Conservation (phyloP, 2,329 filamentous ascomycete species). For the Mycosphaerella sp. region DNA sequence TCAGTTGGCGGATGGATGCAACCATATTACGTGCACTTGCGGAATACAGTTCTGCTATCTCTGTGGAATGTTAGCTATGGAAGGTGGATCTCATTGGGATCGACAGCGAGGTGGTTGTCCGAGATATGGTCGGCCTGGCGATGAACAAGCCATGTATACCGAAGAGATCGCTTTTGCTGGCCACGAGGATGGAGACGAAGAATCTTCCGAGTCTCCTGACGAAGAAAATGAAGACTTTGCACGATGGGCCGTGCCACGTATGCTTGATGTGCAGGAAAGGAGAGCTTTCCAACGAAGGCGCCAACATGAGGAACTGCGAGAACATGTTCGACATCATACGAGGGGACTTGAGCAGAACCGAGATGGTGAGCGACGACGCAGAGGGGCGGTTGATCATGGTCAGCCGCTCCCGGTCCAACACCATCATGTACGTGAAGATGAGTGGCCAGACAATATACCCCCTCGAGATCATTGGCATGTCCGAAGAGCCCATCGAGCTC, state of each 20-base stretch:
- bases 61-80: constrained; percentile 8
- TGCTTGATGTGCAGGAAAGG: constrained; percentile 8
- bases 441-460: background rate
- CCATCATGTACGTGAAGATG: background rate
- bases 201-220: constrained; percentile 4
- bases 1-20: constrained; percentile 17
- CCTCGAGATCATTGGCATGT: too few species aligned
- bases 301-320: constrained; percentile 2
- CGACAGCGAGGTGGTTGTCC: constrained; percentile 10
- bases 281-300: constrained; percentile 3
- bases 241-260: constrained; percentile 4
- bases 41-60: constrained; percentile 16
- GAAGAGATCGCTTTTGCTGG: constrained; percentile 9
- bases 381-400: constrained; percentile 5
- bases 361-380: background rate
- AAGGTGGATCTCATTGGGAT: constrained; percentile 10
- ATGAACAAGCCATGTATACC: constrained; percentile 5
- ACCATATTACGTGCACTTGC: constrained; percentile 19
- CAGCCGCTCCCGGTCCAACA: background rate
- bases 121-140: constrained; percentile 13
- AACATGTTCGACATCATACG: background rate
- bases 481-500: background rate
- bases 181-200: constrained; percentile 1
- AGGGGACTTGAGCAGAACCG: background rate
- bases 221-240: constrained; percentile 6